Base-by-base conservation (phyloP, 306 rosid genomes). In the Dalbergia oliveri region DNA sequence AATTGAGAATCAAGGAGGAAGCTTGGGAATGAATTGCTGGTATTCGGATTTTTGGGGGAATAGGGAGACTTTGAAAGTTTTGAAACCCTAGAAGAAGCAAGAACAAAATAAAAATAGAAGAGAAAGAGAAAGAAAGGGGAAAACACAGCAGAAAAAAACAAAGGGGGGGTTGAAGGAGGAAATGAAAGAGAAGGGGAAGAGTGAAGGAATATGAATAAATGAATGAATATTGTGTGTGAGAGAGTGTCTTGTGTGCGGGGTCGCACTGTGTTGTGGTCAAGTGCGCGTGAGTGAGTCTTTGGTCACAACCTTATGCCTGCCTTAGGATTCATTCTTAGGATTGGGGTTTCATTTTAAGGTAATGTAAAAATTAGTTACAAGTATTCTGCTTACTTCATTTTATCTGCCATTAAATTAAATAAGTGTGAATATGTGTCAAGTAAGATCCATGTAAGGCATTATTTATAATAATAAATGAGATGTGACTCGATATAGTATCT, bases 211-310 rank as follows among this genome's bases (percentile, higher is more conserved):
- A 49, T 66, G 78, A 69, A 69, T 53, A 72, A 64, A 50, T 62
- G 37, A 0, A 31, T n/a, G 58, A 11, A 11, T 35, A 3, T 35
- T 35, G 39, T 44, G 41, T 16, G 39, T 44, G 41, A 12, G n/a
- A 35, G 37, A 10, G 79, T 15, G 4, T 35, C 8, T 47, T 10
- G n/a, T 37, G 76, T 35, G 66, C 9, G 14, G 15, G 59, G 78
- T 59, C 23, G 23, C 58, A 57, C 34, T 67, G 76, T 49, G 37
- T 43, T 49, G 67, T 34, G 56, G 78, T 76, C 77, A 70, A 76
- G 89, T 73, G 85, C 85, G 85, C 75, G 83, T 82, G 84, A 35
- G 83, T 82, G 84, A 35, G 75, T 69, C 76, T 57, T 50, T 23
- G 72, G 76, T 58, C 54, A 61, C n/a, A 53, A 13, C 15, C 5